Evolutionary conservation across 352 stramenopile species (phyloP).

Genomic region (Phytophthora pinifolia): DNA sequence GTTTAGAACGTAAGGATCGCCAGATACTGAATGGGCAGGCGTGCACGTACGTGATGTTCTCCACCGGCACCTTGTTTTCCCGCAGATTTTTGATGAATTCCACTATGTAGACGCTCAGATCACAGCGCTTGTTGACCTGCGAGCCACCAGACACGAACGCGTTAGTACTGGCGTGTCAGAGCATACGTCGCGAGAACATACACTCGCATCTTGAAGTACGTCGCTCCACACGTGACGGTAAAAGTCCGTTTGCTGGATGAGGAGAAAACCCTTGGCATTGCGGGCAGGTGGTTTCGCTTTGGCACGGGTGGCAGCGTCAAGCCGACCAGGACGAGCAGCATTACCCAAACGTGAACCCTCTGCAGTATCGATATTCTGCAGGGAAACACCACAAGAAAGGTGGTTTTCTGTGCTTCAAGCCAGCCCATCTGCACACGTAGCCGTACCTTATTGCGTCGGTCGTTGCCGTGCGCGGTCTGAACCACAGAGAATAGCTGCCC

Average conservation of each 20-base stretch:
- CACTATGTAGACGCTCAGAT: conserved; percentile 57
- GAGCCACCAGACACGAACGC: background rate
- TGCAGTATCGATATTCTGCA: conserved; percentile 10
- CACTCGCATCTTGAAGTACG: conserved; percentile 42
- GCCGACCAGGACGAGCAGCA: conserved; percentile 1
- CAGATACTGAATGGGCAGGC: background rate
- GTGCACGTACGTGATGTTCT: conserved; percentile 57
- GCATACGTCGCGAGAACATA: conserved; percentile 21
- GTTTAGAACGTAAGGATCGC: background rate
- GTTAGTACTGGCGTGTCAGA: background rate
- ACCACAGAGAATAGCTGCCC: conserved; percentile 40
- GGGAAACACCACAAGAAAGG: background rate
- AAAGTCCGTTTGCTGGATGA: conserved; percentile 65
- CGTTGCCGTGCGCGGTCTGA: conserved; percentile 44
- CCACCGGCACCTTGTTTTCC: conserved; percentile 49
- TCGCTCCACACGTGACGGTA: conserved; percentile 51
- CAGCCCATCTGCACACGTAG: conserved; percentile 34
- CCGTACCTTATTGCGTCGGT: conserved; percentile 34
- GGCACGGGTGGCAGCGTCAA: background rate
- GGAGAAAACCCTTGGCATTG: conserved; percentile 45
- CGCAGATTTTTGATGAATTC: conserved; percentile 69
- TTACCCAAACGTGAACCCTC: background rate
- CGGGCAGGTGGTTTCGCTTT: conserved; percentile 16
- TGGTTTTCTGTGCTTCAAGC: conserved; percentile 15
- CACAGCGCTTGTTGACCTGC: conserved; percentile 38